These are phyloP conservation scores for Pythium sp. DNA, from an alignment of 352 stramenopile genomes.

Conservation along the genomic window DNA sequence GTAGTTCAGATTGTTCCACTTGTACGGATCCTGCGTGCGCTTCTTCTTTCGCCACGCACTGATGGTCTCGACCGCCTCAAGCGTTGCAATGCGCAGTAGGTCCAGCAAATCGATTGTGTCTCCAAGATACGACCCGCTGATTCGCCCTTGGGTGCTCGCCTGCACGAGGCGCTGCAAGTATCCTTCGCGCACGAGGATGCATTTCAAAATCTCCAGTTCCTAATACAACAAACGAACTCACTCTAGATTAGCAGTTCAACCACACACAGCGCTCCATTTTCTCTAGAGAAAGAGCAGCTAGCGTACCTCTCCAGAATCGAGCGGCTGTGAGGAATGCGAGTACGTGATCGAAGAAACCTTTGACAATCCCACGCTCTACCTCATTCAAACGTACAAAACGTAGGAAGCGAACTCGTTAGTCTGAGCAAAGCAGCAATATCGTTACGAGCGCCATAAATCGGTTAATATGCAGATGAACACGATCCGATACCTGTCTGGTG, in stretches of 20 bases:
- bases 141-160: conserved; percentile 35
- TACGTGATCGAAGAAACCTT: conserved; percentile 39
- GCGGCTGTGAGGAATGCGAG: conserved; percentile 23
- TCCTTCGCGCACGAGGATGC: conserved; percentile 86
- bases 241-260: too few relatives aligned
- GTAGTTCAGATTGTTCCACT: conserved; percentile 92
- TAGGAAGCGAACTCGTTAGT: background rate
- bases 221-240: conserved; percentile 13
- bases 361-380: conserved; percentile 29
- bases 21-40: conserved; percentile 41
- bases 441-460: background rate
- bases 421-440: background rate
- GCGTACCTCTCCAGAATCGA: conserved; percentile 55
- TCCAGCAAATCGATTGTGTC: conserved; percentile 86
- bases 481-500: conserved; percentile 4
- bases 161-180: conserved; percentile 77
- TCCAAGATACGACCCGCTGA: conserved; percentile 53
- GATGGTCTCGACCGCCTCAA: conserved; percentile 89
- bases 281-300: background rate
- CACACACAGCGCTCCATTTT: background rate
- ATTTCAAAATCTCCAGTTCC: conserved; percentile 89
- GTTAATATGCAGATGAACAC: background rate
- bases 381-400: background rate
- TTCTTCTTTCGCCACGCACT: conserved; percentile 61
- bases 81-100: conserved; percentile 75